Base-by-base conservation (phyloP, 805 yeast genomes). In the Candida quercuum region DNA sequence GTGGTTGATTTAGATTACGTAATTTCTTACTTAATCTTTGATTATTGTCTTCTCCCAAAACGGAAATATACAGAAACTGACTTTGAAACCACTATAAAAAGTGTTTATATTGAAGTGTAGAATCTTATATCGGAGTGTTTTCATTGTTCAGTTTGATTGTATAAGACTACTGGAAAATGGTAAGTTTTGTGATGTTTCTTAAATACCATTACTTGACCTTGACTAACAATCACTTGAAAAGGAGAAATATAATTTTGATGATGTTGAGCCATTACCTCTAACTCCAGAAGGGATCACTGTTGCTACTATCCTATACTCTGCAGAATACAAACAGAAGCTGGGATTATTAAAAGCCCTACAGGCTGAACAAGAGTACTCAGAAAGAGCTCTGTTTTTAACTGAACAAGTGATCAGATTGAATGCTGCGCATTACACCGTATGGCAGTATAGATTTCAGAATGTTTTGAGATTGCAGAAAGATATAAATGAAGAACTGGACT, bases 391-490 rank as follows among this genome's bases (percentile, higher is more conserved):
- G 17, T 71, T 69, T 15, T 60, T 88, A 29, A 83, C 95, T 0
- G 68, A 72, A 12, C 59, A 61, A 19, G 81, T 83, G 3, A 81
- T 93, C 35, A 72, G 63, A 12, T 51, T 72, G 38, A 81, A 86
- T 27, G 88, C 97, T 1, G 95, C 97, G 0, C 96, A 91, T 58
- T 93, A 93, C 56, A 82, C 96, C 0, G 81, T 81, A 1, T 93
- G 98, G 98, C 72, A 72, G 34, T 85, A 78, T 58, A 60, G 91
- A 20, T 78, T 60, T 41, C 64, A 74, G 29, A 79, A 78, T 18
- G 51, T 82, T 18, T 49, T 53, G 18, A 47, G 60, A 22, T 43
- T 80, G 28, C 17, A 58, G 5, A 55, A 58, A 19, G 66, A 61
- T 20, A 44, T 67, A 18, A 49, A 63, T 12, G 61, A 66, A 13